Evolutionary conservation across 768 basidiomycete genomes (phyloP).

Genomic region (Clitopilus hobsonii): DNA sequence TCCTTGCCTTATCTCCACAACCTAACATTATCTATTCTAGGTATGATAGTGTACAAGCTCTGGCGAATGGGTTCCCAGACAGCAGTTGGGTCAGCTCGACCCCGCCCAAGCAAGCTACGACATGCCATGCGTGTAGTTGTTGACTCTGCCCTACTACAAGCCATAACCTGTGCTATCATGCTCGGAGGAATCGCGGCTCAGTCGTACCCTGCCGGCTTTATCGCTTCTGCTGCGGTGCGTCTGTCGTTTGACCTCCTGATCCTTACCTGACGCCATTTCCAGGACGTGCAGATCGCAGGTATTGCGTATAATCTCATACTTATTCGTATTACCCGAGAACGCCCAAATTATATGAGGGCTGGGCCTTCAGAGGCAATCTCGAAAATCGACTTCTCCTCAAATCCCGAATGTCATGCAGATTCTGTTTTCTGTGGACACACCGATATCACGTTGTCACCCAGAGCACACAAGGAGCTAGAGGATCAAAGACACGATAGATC

Average conservation of each 20-base stretch:
- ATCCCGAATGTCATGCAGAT: not conserved
- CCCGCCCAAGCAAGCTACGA: not conserved
- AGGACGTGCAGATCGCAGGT: not conserved
- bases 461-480: too few species aligned
- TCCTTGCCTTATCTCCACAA: not conserved
- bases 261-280: not conserved
- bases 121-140: not conserved
- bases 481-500: too few species aligned
- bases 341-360: not conserved
- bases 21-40: too few species aligned
- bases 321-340: not conserved
- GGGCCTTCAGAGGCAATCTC: not conserved
- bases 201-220: not conserved
- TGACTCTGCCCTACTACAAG: not conserved
- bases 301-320: not conserved
- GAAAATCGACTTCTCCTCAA: not conserved
- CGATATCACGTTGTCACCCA: too few species aligned
- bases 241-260: too few species aligned
- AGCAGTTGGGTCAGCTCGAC: not conserved
- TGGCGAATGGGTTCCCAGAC: not conserved
- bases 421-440: too few species aligned
- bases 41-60: not conserved
- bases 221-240: not conserved
- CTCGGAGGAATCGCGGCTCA: not conserved
- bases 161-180: not conserved